Evolutionary conservation across 192 early-diverging fungal genomes (phyloP).

Genomic region (Chytriomyces sp.): DNA sequence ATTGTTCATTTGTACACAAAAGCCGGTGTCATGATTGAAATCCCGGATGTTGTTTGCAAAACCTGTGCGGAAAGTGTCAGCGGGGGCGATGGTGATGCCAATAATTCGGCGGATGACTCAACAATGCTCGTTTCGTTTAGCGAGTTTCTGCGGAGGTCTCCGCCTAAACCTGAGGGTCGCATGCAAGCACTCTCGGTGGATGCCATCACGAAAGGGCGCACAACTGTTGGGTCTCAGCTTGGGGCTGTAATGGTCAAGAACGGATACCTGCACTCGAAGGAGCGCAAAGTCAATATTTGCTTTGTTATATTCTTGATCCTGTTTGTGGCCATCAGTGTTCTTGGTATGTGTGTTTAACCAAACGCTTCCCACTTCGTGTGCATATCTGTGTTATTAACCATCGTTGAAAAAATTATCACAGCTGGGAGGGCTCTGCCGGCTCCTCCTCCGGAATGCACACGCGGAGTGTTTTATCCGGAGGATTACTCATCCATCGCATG

Average conservation of each 20-base stretch:
- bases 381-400: neutral
- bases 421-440: conserved; percentile 2
- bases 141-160: neutral
- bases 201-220: neutral
- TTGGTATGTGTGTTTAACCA: conserved; percentile 5
- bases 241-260: conserved; percentile 28
- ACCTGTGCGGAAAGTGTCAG: conserved; percentile 27
- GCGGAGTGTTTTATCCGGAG: neutral
- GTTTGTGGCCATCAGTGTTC: conserved; percentile 7
- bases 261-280: conserved; percentile 26
- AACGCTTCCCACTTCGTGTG: neutral
- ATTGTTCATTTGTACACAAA: conserved; percentile 38
- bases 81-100: neutral
- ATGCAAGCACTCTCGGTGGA: neutral
- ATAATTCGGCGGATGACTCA: neutral
- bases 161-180: neutral
- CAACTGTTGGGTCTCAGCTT: conserved; percentile 7
- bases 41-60: conserved; percentile 37
- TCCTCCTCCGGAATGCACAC: conserved; percentile 6
- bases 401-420: neutral
- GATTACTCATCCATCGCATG: neutral
- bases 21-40: conserved; percentile 31
- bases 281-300: conserved; percentile 22
- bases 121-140: neutral
- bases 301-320: conserved; percentile 27